Evolutionary conservation across 352 stramenopile genomes (phyloP).

Genomic region (Pythium vanterpoolii): DNA sequence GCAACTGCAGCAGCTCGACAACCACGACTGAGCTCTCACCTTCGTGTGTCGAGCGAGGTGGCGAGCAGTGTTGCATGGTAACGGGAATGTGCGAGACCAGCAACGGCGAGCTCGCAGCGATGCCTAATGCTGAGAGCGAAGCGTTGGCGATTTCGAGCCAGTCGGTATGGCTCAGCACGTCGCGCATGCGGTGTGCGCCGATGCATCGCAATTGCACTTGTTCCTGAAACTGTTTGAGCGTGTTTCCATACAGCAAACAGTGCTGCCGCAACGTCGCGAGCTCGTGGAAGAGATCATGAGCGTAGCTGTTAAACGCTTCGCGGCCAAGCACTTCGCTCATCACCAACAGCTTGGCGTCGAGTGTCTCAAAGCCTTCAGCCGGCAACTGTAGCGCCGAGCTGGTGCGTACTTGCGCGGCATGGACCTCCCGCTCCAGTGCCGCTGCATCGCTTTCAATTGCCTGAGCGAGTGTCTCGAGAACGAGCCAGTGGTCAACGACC

Average conservation of each 20-base stretch:
- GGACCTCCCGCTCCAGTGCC: constrained; percentile 27
- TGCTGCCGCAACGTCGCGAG: constrained; percentile 31
- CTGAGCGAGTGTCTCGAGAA: constrained; percentile 14
- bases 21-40: constrained; percentile 16
- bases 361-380: background rate
- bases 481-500: constrained; percentile 28
- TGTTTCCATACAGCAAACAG: constrained; percentile 32
- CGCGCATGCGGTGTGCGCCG: constrained; percentile 8
- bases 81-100: constrained; percentile 42
- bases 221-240: constrained; percentile 24
- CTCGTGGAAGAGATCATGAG: constrained; percentile 37
- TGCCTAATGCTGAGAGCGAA: background rate
- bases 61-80: constrained; percentile 50
- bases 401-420: constrained; percentile 16
- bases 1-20: constrained; percentile 31
- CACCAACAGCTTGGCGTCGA: constrained; percentile 41
- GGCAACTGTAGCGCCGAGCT: constrained; percentile 17
- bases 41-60: constrained; percentile 13
- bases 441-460: constrained; percentile 12
- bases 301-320: constrained; percentile 39
- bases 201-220: constrained; percentile 23
- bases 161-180: constrained; percentile 11
- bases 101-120: constrained; percentile 1
- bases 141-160: constrained; percentile 22
- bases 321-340: constrained; percentile 51